Base-by-base conservation (phyloP, 306 rosid genomes). In the Hippophae tibetana region DNA sequence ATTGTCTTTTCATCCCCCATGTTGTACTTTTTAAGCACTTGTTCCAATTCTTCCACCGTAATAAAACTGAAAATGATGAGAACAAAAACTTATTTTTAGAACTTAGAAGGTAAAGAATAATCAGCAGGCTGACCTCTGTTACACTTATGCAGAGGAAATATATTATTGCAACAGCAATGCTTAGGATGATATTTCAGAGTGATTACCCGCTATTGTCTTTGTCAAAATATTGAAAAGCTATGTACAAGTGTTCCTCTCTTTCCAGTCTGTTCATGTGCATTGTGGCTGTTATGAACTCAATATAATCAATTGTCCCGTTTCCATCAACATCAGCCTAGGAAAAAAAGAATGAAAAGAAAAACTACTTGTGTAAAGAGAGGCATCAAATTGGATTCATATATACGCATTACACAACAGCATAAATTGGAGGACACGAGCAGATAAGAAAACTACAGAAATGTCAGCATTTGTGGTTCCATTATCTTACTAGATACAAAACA, bases 211-310 rank as follows among this genome's bases (percentile, higher is more conserved):
- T 87, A 69, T 73, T 78, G 74, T 90, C 98, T 66, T 78, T 63
- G 78, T 87, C 98, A 62, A 90, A 90, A 76, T 90, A 87, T 65
- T 85, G 92, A 52, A 90, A 90, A 69, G 98, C 98, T 67, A 61
- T 90, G 69, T 81, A 90, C 62, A 90, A 70, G 81, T 83, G 98
- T 43, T 90, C 96, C 77, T 87, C 95, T 76, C 89, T 87, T 71
- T 90, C 98, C 84, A 87, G 56, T 85, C 98, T 79, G 66, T 90
- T 90, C 82, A 87, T 79, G 81, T 87, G 96, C 98, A 90, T 87
- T 7, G 96, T 90, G 18, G 98, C 98, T 3, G 96, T 81, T 78
- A 87, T 90, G 69, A 90, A 90, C 79, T 90, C 98, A n/a, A 85
- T 79, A 74, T 90, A 90, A 69, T 90, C 98, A 54, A 90, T 87